phyloP scores from a whole-genome alignment of 2,329 filamentous ascomycete species.

The Paecilomyces sp. region DNA sequence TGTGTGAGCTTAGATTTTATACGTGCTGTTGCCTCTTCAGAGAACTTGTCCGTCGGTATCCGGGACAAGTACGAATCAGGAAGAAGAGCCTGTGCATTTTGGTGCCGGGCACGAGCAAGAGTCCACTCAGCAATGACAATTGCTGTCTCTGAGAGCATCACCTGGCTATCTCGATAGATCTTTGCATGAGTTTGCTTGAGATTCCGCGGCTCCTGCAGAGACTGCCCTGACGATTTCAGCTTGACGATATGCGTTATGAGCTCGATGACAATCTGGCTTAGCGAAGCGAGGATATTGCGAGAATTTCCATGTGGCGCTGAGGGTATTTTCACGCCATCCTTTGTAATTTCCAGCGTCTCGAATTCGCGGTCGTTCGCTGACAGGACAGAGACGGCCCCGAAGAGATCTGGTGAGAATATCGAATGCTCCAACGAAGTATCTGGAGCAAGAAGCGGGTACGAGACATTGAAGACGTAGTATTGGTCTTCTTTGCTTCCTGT shows the following conservation, averaged over 20 bases:
- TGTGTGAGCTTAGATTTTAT: constrained; percentile 23
- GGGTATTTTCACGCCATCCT: constrained; percentile 22
- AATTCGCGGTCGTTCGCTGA: constrained; percentile 35
- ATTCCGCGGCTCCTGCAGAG: constrained; percentile 24
- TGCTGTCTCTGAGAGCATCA: constrained; percentile 32
- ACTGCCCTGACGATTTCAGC: constrained; percentile 21
- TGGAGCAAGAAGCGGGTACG: constrained; percentile 32
- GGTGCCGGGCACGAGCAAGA: constrained; percentile 25
- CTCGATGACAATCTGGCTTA: constrained; percentile 36
- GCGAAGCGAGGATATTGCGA: constrained; percentile 29
- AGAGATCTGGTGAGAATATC: constrained; percentile 36
- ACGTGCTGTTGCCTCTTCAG: constrained; percentile 9
- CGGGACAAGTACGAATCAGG: constrained; percentile 22
- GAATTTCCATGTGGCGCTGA: constrained; percentile 24
- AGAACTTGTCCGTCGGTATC: constrained; percentile 22
- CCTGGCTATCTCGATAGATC: constrained; percentile 35
- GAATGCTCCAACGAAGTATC: constrained; percentile 29
- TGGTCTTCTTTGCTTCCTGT: constrained; percentile 24
- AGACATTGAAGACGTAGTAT: constrained; percentile 40
- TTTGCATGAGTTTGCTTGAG: constrained; percentile 35
- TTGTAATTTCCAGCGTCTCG: constrained; percentile 24
- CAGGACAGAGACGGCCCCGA: constrained; percentile 35
- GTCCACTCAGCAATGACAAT: constrained; percentile 33
- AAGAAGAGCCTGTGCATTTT: constrained; percentile 19
- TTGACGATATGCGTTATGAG: constrained; percentile 31